These are phyloP conservation scores for Eimeria sp. DNA, from an alignment of 169 alveolate genomes.

Conservation along the genomic window DNA sequence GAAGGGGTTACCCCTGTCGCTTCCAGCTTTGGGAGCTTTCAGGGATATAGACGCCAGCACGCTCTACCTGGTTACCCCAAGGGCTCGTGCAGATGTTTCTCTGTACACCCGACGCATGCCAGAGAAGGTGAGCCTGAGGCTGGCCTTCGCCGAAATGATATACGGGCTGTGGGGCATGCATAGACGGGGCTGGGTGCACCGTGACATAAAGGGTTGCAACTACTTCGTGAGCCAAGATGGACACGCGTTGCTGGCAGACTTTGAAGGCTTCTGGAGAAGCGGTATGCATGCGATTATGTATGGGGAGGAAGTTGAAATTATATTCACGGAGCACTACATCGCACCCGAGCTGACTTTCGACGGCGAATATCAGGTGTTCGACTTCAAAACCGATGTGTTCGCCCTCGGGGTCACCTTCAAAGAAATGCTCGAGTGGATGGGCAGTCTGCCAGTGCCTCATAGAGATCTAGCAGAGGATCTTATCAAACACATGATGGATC, in stretches of 20 bases:
- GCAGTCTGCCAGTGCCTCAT: constrained; percentile 4
- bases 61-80: constrained; percentile 47
- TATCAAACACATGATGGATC: constrained; percentile 30
- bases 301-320: constrained; percentile 31
- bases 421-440: constrained; percentile 36
- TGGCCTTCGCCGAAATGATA: constrained; percentile 73
- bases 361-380: constrained; percentile 60
- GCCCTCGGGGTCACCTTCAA: constrained; percentile 71
- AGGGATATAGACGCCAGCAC: constrained; percentile 32
- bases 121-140: constrained; percentile 31
- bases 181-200: constrained; percentile 65
- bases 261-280: constrained; percentile 76
- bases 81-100: constrained; percentile 78
- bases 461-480: constrained; percentile 20
- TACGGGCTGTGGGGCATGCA: constrained; percentile 73
- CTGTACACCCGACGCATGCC: constrained; percentile 48
- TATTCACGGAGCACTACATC: constrained; percentile 55
- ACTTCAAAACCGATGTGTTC: constrained; percentile 37
- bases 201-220: constrained; percentile 76
- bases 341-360: constrained; percentile 70
- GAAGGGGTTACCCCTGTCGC: constrained; percentile 38
- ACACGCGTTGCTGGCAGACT: constrained; percentile 76
- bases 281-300: constrained; percentile 65
- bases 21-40: constrained; percentile 70
- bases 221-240: constrained; percentile 77